Percentiles rank a stretch among this genome's conserved stretches.
These are phyloP conservation scores for Solanum habrochaites DNA, from an alignment of 257 asterid genomes.

Conservation along the genomic window DNA sequence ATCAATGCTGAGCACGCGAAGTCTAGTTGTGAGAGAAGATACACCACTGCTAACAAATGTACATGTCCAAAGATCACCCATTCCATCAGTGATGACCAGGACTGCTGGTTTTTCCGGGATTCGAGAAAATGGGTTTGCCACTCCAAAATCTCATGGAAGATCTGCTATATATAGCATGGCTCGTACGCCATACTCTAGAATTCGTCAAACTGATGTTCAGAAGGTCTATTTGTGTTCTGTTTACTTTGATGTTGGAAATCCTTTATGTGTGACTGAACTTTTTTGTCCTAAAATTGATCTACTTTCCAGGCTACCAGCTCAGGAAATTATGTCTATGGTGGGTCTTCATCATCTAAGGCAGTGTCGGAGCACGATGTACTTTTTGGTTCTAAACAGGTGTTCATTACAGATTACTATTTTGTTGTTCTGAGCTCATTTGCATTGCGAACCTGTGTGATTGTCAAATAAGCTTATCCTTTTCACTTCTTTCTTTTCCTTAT, in stretches of 20 bases:
- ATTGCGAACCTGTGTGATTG: not conserved
- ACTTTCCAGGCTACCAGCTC: slow-evolving; percentile 45
- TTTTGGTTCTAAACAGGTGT: slow-evolving; percentile 28
- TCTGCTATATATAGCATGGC: slow-evolving; percentile 92
- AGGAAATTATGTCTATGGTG: slow-evolving; percentile 23
- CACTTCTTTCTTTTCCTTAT: not conserved
- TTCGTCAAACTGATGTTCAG: slow-evolving; percentile 29
- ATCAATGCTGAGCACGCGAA: slow-evolving; percentile 39
- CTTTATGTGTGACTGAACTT: not conserved
- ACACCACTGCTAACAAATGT: slow-evolving; percentile 19
- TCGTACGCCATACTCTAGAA: slow-evolving; percentile 79
- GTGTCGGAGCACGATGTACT: slow-evolving; percentile 23
- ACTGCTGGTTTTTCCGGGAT: slow-evolving; percentile 19
- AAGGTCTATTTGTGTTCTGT: slow-evolving; percentile 27
- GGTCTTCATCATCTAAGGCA: slow-evolving; percentile 26
- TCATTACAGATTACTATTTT: slow-evolving; percentile 6
- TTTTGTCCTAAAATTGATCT: not conserved
- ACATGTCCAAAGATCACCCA: slow-evolving; percentile 35
- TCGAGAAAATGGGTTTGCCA: slow-evolving; percentile 44
- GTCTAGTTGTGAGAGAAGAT: slow-evolving; percentile 38
- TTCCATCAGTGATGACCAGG: slow-evolving; percentile 15
- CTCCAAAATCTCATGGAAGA: slow-evolving; percentile 74
- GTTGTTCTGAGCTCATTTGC: not conserved
- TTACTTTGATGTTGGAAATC: not conserved
- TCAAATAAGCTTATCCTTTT: not conserved